phyloP scores from a whole-genome alignment of 768 basidiomycete species.

The Leucosporidium scottii region DNA sequence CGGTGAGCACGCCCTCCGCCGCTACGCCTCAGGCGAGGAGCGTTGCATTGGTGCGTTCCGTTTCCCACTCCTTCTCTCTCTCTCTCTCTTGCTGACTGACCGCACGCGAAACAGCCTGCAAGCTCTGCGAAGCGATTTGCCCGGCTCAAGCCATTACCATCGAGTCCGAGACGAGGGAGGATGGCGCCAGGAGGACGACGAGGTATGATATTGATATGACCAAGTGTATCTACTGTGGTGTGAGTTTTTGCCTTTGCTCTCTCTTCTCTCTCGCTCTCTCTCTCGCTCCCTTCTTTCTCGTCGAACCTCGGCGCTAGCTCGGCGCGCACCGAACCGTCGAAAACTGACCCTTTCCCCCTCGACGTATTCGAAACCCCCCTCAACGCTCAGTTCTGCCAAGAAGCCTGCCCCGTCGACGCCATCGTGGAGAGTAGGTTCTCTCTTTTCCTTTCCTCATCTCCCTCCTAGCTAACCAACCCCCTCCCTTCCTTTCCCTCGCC shows the following conservation, averaged over 20 bases:
- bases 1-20: constrained; percentile 91
- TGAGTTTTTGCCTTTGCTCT: constrained; percentile 1
- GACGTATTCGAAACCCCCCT: too few species aligned
- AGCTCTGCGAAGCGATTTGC: constrained; percentile 98
- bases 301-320: too few species aligned
- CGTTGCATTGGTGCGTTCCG: constrained; percentile 81
- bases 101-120: constrained; percentile 70
- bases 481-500: neutral
- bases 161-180: constrained; percentile 90
- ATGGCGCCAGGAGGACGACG: constrained; percentile 92
- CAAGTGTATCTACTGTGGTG: constrained; percentile 96
- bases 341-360: neutral
- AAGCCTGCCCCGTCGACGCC: constrained; percentile 98
- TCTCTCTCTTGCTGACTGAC: neutral
- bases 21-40: constrained; percentile 97
- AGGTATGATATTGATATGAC: constrained; percentile 99
- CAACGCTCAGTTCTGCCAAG: constrained; percentile 93
- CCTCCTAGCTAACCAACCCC: neutral
- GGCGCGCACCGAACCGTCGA: too few species aligned
- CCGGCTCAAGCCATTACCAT: constrained; percentile 99
- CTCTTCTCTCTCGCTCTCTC: neutral
- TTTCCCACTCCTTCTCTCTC: neutral
- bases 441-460: constrained; percentile 13
- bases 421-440: constrained; percentile 85
- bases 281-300: too few species aligned